These are phyloP conservation scores for Protomyces inundatus DNA, from an alignment of 1,139 yeast species.

Conservation along the genomic window DNA sequence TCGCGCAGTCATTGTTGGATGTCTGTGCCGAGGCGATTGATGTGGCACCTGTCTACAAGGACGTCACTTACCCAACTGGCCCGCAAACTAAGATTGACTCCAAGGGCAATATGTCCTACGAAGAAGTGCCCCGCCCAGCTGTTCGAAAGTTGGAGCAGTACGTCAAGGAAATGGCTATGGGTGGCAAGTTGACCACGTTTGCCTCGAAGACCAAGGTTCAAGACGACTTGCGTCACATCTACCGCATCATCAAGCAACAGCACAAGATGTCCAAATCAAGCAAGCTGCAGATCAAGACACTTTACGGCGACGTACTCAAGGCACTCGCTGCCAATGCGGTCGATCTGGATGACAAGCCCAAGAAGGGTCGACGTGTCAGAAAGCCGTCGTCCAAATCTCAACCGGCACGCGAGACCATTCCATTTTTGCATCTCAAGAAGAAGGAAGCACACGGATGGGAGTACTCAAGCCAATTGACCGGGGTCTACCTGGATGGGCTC, in stretches of 20 bases:
- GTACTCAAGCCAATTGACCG: slow-evolving; percentile 73
- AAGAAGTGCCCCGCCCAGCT: slow-evolving; percentile 80
- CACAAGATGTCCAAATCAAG: slow-evolving; percentile 49
- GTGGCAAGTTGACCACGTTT: slow-evolving; percentile 76
- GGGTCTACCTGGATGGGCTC: slow-evolving; percentile 77
- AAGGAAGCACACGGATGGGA: slow-evolving; percentile 69
- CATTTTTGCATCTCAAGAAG: slow-evolving; percentile 89
- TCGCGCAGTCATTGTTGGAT: slow-evolving; percentile 90
- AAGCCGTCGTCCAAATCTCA: slow-evolving; percentile 43
- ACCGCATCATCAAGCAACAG: slow-evolving; percentile 63
- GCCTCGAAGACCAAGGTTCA: slow-evolving; percentile 53
- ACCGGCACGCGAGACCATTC: slow-evolving; percentile 60
- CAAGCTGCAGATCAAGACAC: slow-evolving; percentile 69
- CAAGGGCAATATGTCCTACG: slow-evolving; percentile 79
- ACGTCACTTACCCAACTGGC: slow-evolving; percentile 88
- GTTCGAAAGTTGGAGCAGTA: slow-evolving; percentile 94
- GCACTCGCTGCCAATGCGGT: slow-evolving; percentile 47
- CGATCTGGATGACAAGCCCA: slow-evolving; percentile 18
- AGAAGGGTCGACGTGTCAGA: slow-evolving; percentile 18
- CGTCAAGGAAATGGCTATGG: slow-evolving; percentile 93
- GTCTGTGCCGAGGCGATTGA: slow-evolving; percentile 85
- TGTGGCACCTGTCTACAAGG: slow-evolving; percentile 87
- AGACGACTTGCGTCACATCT: slow-evolving; percentile 79
- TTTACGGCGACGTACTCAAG: slow-evolving; percentile 71
- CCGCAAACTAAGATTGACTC: slow-evolving; percentile 85